These are phyloP conservation scores for Dovyalis caffra DNA, from an alignment of 345 rosid species.

Conservation along the genomic window DNA sequence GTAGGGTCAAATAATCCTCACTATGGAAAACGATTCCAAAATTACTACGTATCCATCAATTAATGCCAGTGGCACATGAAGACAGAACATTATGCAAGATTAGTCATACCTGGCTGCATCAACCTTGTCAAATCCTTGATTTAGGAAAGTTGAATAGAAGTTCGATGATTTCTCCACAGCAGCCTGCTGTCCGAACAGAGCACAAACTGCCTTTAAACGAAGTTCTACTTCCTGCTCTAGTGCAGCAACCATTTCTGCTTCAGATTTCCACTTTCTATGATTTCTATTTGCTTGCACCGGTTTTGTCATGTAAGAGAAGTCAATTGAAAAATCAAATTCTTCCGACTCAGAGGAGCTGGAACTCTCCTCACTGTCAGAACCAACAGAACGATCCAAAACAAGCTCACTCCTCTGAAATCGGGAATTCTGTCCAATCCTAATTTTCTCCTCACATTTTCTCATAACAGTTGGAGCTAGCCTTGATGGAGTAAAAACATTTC, in stretches of 20 bases:
- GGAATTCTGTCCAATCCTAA: not conserved
- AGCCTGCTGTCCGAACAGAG: constrained; percentile 24
- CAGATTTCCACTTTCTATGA: constrained; percentile 19
- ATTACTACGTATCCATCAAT: not conserved
- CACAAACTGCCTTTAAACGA: constrained; percentile 36
- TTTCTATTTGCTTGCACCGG: not conserved
- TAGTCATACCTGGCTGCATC: constrained; percentile 16
- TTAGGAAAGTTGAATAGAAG: not conserved
- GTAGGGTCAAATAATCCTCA: not conserved
- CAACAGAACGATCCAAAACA: not conserved
- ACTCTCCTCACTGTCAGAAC: constrained; percentile 16
- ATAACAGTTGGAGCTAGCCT: constrained; percentile 1
- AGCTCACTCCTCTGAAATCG: not conserved
- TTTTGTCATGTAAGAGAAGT: not conserved
- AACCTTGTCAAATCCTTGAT: not conserved
- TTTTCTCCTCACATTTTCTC: constrained; percentile 5
- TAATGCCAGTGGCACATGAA: not conserved
- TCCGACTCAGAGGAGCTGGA: constrained; percentile 36
- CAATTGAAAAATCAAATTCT: constrained; percentile 3
- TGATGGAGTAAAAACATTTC: not conserved
- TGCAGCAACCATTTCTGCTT: constrained; percentile 18
- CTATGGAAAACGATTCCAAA: not conserved
- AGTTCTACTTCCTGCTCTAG: constrained; percentile 19
- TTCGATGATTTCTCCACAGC: not conserved
- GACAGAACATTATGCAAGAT: not conserved